Evolutionary conservation across 768 basidiomycete genomes (phyloP), one percentile per base, ranked within the genome.

Genomic region (Collybiopsis confluens): DNA sequence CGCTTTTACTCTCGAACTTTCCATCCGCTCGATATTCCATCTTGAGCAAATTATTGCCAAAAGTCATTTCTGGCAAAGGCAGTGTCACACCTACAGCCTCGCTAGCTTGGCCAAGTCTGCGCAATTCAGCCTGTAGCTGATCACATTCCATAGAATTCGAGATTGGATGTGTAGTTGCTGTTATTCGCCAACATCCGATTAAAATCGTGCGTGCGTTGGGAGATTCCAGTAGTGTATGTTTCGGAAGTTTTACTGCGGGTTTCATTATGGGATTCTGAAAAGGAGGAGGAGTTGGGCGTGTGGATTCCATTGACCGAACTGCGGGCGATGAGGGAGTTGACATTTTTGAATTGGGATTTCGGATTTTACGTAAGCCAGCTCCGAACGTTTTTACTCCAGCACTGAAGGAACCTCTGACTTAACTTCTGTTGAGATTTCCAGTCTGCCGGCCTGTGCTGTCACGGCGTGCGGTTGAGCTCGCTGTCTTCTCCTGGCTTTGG

Each of bases 61-160:
- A 98, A 0, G 90, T 93, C 92, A 98, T 98, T 66, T 99, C 97
- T 2, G 97, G 97, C 1, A 96, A 69, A 0, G 96, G 90, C 23
- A 98, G 76, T 5, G 30, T 33, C 30, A 33, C 30, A 13, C 30
- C 30, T 13, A 6, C 30, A 33, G 96, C 90, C 23, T 98, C 24
- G 7, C 30, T 35, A 21, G 20, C 35, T 11, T 37, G 21, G 10
- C 21, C 26, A 6, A 16, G 33, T 36, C 13, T 24, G 2, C 85
- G 83, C 3, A 91, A 72, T 0, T 68, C 59, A 5, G 79, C 70
- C 47, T 89, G 86, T 43, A 92, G 70, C 0, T 75, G 74, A 64
- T 95, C 89, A 57, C 82, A 83, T 60, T 92, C 30, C 30, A 13
- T 33, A 1, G 92, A 86, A 63, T 85, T 86, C 21, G 90, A 89